Base-by-base conservation (phyloP, 2,329 filamentous ascomycete species). In the Claviceps sp. region DNA sequence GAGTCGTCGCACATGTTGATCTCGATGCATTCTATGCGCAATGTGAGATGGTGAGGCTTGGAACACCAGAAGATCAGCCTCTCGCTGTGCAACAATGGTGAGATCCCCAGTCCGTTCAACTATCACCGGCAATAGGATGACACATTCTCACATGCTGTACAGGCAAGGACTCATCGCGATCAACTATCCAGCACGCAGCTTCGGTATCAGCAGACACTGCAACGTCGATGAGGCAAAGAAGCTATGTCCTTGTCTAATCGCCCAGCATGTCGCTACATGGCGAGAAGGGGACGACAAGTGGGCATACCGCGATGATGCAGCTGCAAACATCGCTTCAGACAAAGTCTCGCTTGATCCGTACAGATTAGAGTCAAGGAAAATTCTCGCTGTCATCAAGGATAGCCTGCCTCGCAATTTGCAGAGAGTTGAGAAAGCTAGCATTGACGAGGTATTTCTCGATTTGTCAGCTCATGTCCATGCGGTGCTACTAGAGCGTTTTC, bases 21-120 rank as follows among this genome's bases (percentile, higher is more conserved):
- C 82, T 98, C 54, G 93, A 98, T 77, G 91, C 91, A 41, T 98
- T 98, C 69, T 98, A 98, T 66, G 86, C 87, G 3, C 93, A 98
- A 72, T 96, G 89, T 64, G 93, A 98, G 70, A 94, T 90, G 78
- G 82, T 95, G 9, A 82, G 93, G 7, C 75, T 97, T 45, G 83
- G 82, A 13, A 72, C 87, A 11, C 72, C 84, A 14, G 82, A 87
- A 55, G 79, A 89, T 53, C 78, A 82, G 57, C 93, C 93, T 9
- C 77, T 98, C 24, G 93, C 89, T 1, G 93, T 98, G 20, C 90
- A 94, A 64, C 91, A 97, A 74, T 97, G 87, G 87, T 84, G 70
- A 56, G 67, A 3, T 2, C 3, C n/a, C 5, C 47, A 50, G 45
- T n/a, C 26, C 26, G 37, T 18, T 45, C 22, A 9, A 34, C 24